These are phyloP conservation scores for Hyphochytrium catenoides DNA, from an alignment of 352 stramenopile genomes.

Conservation along the genomic window DNA sequence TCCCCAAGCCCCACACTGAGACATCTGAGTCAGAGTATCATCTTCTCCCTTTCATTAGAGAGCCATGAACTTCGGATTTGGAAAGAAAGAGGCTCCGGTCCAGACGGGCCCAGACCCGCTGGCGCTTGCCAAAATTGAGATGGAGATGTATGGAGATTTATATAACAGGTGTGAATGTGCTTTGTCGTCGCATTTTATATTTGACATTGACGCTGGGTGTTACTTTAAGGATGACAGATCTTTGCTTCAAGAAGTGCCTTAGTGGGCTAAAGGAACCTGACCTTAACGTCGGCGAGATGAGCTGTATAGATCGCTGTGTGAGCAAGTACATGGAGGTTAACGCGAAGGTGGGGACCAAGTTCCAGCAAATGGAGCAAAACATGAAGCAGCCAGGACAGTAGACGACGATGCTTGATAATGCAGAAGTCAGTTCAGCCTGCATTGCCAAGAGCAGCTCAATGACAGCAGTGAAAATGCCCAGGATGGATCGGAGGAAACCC, in stretches of 20 bases:
- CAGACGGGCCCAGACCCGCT: conserved; percentile 43
- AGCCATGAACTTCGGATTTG: too few relatives aligned
- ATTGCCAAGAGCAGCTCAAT: background rate
- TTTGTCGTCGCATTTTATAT: background rate
- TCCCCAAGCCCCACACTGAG: too few relatives aligned
- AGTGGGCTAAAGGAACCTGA: conserved; percentile 87
- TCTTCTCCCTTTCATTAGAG: too few relatives aligned
- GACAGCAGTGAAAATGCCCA: background rate
- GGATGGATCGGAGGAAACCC: too few relatives aligned
- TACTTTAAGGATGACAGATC: conserved; percentile 31
- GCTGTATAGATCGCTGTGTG: conserved; percentile 89
- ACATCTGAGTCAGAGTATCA: too few relatives aligned
- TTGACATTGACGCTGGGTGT: too few relatives aligned
- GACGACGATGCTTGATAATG: background rate
- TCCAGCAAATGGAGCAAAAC: conserved; percentile 83
- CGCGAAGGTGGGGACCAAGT: conserved; percentile 74
- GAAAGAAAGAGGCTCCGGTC: too few relatives aligned
- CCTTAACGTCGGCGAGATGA: conserved; percentile 92
- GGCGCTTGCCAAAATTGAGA: conserved; percentile 68
- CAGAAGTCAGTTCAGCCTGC: background rate
- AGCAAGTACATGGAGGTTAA: conserved; percentile 94
- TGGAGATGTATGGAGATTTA: conserved; percentile 66
- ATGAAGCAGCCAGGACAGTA: conserved; percentile 23
- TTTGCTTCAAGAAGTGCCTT: conserved; percentile 84
- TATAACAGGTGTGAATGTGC: conserved; percentile 25